Percentiles rank a stretch among this genome's conserved stretches.
Evolutionary conservation across 2,329 filamentous ascomycete genomes (phyloP).

Genomic region (Colletotrichum sp.): DNA sequence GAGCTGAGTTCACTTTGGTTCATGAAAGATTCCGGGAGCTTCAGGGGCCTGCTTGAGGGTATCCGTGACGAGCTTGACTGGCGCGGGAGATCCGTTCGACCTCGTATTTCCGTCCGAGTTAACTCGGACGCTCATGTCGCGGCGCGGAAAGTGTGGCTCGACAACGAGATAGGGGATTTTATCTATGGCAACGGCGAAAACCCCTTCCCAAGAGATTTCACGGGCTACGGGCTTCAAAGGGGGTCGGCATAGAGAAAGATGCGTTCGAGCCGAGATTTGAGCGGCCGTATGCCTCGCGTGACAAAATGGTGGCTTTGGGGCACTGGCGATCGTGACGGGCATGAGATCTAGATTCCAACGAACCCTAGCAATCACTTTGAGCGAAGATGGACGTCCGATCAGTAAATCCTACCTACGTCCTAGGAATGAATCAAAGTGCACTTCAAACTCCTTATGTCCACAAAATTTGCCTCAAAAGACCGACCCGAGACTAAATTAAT

Average conservation of each 20-base stretch:
- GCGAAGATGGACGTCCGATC: too few relatives aligned
- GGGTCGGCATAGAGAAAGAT: neutral
- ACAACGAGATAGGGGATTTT: constrained; percentile 21
- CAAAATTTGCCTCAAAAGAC: too few relatives aligned
- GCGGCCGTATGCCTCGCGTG: neutral
- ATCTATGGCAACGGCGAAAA: constrained; percentile 28
- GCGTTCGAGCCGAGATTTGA: neutral
- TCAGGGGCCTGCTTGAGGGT: constrained; percentile 21
- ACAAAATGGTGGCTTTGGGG: neutral
- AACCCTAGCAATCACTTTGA: too few relatives aligned
- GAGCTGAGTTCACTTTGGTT: constrained; percentile 37
- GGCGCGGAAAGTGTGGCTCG: neutral
- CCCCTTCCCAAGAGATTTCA: constrained; percentile 3
- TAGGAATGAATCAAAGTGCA: too few relatives aligned
- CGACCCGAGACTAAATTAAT: too few relatives aligned
- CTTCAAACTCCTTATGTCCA: too few relatives aligned
- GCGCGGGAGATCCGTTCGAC: constrained; percentile 12
- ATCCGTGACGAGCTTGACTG: constrained; percentile 25
- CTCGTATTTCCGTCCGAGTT: neutral
- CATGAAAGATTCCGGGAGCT: neutral
- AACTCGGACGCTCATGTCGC: neutral
- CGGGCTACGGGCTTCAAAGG: neutral
- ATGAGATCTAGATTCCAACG: too few relatives aligned
- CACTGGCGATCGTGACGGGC: too few relatives aligned
- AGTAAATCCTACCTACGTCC: too few relatives aligned